A percentile compares a stretch with the other conserved stretches of the same genome.
phyloP scores from a whole-genome alignment of 169 alveolate genomes.

The Plasmodium berghei region DNA sequence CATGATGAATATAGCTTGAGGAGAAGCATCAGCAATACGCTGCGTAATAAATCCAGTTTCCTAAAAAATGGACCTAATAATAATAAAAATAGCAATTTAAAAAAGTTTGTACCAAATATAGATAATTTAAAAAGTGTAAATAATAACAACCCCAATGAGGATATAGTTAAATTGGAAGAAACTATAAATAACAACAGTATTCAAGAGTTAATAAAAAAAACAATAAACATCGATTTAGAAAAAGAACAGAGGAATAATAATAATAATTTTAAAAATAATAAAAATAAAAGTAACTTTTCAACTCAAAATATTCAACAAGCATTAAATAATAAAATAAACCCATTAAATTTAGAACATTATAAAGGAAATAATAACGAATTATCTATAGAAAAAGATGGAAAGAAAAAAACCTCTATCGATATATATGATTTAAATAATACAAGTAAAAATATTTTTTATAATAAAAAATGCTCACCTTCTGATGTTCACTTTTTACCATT shows the following conservation, averaged over 20 bases:
- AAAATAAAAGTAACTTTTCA: slow-evolving; percentile 27
- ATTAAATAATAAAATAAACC: slow-evolving; percentile 23
- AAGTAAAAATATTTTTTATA: slow-evolving; percentile 74
- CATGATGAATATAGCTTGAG: slow-evolving; percentile 72
- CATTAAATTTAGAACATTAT: slow-evolving; percentile 13
- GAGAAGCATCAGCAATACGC: slow-evolving; percentile 69
- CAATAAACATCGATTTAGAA: slow-evolving; percentile 40
- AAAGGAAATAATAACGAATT: slow-evolving; percentile 20
- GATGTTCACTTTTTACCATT: slow-evolving; percentile 71
- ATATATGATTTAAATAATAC: slow-evolving; percentile 68
- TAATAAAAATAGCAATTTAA: slow-evolving; percentile 30
- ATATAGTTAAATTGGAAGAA: slow-evolving; percentile 35
- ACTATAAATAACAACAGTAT: slow-evolving; percentile 31
- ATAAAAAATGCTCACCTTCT: slow-evolving; percentile 44
- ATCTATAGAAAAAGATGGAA: slow-evolving; percentile 10
- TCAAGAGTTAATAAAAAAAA: slow-evolving; percentile 65
- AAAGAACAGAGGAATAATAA: slow-evolving; percentile 29
- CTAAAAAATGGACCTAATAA: slow-evolving; percentile 34
- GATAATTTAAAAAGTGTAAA: slow-evolving; percentile 45
- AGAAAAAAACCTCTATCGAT: slow-evolving; percentile 62
- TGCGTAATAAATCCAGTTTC: slow-evolving; percentile 57
- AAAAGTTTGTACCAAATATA: slow-evolving; percentile 72
- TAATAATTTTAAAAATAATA: slow-evolving; percentile 23
- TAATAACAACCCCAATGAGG: slow-evolving; percentile 39
- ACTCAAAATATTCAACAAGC: slow-evolving; percentile 19